Conservation (phyloP, 2,329 filamentous ascomycete genomes). For the Talaromyces verruculosus region DNA sequence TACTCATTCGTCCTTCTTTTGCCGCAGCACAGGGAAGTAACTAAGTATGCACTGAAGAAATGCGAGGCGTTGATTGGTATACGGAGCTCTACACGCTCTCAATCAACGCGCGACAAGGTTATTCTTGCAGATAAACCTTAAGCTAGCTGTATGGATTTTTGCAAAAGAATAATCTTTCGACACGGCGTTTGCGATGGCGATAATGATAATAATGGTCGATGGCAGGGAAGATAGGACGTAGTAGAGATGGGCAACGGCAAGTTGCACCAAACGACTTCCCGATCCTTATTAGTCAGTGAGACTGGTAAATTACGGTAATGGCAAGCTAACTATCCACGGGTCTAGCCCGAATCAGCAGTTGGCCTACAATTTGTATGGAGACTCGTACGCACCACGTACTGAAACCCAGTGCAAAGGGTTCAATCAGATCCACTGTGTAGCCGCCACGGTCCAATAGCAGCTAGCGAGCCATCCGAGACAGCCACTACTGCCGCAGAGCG, state of each 20-base stretch:
- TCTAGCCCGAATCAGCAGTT: conserved; percentile 9
- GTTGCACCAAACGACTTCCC: conserved; percentile 4
- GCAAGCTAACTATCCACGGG: neutral
- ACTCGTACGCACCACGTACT: neutral
- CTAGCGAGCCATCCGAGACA: neutral
- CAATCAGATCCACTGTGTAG: conserved; percentile 11
- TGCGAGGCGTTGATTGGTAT: neutral
- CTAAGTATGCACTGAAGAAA: neutral
- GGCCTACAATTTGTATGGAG: neutral
- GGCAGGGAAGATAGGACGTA: conserved; percentile 2
- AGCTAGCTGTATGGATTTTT: neutral
- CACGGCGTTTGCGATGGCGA: neutral
- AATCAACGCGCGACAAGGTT: neutral
- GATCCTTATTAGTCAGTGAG: conserved; percentile 4
- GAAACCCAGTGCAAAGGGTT: conserved; percentile 7
- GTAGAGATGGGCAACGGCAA: conserved; percentile 10
- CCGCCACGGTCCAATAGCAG: conserved; percentile 2
- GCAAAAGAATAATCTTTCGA: neutral
- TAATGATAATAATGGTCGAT: neutral
- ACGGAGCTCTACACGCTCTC: conserved; percentile 10
- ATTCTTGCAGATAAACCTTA: neutral
- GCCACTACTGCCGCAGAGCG: conserved; percentile 7
- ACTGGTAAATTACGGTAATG: conserved; percentile 9
- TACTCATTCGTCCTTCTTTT: conserved; percentile 11
- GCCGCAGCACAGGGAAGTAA: neutral